Base-by-base conservation (phyloP, 2,329 filamentous ascomycete species). In the Fusarium goolgardi region DNA sequence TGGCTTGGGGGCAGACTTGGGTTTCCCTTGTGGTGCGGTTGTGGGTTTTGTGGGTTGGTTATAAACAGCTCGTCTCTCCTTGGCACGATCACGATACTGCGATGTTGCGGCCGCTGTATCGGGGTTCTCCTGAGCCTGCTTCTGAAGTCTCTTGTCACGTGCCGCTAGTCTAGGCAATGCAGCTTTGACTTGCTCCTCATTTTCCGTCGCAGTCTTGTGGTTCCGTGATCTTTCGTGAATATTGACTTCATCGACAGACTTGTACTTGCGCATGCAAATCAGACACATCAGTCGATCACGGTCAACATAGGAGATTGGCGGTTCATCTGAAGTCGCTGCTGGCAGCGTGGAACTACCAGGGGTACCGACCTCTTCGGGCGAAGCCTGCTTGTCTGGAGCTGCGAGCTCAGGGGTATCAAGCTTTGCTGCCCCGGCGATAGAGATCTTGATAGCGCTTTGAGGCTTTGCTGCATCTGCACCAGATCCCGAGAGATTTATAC, bases 41-140 rank as follows among this genome's bases (percentile, higher is more conserved):
- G 76, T 77, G 6, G 85, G 86, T 70, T 85, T 87, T 51, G 80
- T 85, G 4, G 85, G 87, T 71, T 90, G 89, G 57, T 84, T 87
- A 73, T 88, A 88, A 2, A 84, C 86, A 60, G 86, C 77, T 10
- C 90, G 84, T 20, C 90, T 84, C 76, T 92, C 89, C 71, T 86
- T 88, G 8, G 90, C 90, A 34, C 90, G 84, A 73, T 93, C 90
- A 25, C 88, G 84, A 74, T 90, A 91, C 67, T 82, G 81, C 2
- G 65, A 70, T 59, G 70, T 71, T 41, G 73, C 53, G 21, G 75
- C 70, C 50, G 49, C 61, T 21, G 64, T 69, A 12, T 73, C 73
- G 13, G 73, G 70, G 10, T 67, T 55, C 23, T 70, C 69, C 13
- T 74, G 71, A 4, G 58, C 71, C 63, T 73, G 76, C 65, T 76